phyloP scores from a whole-genome alignment of 106 monocot genomes.

The Dioscorea zingiberensis region DNA sequence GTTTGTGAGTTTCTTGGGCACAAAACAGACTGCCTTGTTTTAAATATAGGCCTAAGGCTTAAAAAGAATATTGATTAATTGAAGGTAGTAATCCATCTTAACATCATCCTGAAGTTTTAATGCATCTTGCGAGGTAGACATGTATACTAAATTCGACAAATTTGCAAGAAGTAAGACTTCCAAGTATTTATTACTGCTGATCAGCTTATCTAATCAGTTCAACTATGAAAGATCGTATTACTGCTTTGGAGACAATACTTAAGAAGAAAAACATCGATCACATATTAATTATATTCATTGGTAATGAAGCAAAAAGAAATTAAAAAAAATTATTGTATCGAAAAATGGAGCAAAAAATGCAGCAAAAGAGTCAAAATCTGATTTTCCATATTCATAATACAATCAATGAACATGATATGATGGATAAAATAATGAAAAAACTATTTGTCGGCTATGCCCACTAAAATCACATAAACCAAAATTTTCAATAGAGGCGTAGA shows the following conservation, averaged over 20 bases:
- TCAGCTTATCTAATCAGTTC: too few species aligned
- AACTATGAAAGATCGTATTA: background rate
- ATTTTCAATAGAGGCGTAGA: background rate
- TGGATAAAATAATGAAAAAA: background rate
- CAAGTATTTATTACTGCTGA: too few species aligned
- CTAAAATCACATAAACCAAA: background rate
- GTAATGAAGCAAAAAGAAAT: too few species aligned
- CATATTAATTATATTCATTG: too few species aligned
- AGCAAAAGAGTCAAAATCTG: too few species aligned
- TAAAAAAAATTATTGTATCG: too few species aligned
- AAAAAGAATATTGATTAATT: background rate
- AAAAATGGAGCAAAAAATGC: too few species aligned
- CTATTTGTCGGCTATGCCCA: background rate
- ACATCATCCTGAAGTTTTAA: background rate
- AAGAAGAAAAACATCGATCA: too few species aligned
- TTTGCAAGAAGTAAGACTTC: background rate
- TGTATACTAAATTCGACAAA: background rate
- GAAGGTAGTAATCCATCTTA: too few species aligned
- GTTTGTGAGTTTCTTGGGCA: background rate
- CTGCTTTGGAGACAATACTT: background rate
- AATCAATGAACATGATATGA: too few species aligned
- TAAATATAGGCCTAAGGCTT: background rate
- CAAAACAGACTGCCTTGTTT: background rate
- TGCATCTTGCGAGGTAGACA: background rate
- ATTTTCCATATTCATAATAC: too few species aligned